Base-by-base conservation (phyloP, 805 yeast species). In the Nematodospora valgi region DNA sequence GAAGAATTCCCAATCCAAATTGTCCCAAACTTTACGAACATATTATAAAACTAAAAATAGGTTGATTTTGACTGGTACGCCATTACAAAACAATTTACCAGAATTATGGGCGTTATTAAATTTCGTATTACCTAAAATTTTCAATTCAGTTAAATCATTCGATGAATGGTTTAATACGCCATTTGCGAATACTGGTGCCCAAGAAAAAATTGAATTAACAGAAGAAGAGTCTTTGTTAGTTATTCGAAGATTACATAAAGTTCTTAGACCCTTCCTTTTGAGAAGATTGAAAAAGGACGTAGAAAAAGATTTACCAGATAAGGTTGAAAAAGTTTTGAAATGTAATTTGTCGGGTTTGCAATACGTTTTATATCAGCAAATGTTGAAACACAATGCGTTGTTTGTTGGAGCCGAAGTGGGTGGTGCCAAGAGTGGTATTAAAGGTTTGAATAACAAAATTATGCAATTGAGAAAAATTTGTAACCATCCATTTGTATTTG, bases 91-190 rank as follows among this genome's bases (percentile, higher is more conserved):
- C 55, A 85, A 83, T 47, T 69, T 84, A 47, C 94, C 94, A 1
- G 94, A 85, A 58, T 68, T 85, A 38, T 85, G 94, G 94, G 91
- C 94, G 0, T 68, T 85, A 44, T 64, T 85, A 49, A 85, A 85
- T 55, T 85, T 85, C 49, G 91, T 83, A 14, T 70, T 85, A 43
- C 95, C 95, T 6, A 82, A 83, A 50, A 81, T 85, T 56, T 85
- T 85, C 71, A 85, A 84, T 52, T 84, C 93, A 23, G 93, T 82
- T 8, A 82, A 85, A 52, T 80, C 91, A 6, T 85, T 85, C 52
- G 93, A 85, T 52, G 94, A 85, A 53, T 85, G 95, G 94, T 85
- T 85, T 54, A 85, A 85, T 51, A 85, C 94, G 0, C 94, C 94
- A 5, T 85, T 85, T 62, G 91, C 89, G 4, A 84, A 82, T 45